A percentile compares a stretch with the other conserved stretches of the same genome.
Conservation (phyloP, 2,329 filamentous ascomycete genomes). For the Fusarium denticulatum region DNA sequence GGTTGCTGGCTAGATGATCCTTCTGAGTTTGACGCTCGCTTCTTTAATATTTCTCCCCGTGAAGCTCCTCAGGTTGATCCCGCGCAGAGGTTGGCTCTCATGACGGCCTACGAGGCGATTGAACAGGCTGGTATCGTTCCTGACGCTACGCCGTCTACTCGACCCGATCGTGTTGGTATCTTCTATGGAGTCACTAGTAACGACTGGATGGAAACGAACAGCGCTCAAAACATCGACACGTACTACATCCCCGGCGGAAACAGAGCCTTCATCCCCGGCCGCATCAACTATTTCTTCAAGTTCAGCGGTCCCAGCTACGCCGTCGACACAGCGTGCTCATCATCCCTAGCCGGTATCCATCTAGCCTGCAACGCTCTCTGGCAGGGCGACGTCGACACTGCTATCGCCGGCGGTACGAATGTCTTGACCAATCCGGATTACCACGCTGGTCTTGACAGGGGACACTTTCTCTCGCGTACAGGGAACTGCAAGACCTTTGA, state of each 20-base stretch:
- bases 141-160: constrained; percentile 70
- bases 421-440: constrained; percentile 73
- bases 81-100: constrained; percentile 70
- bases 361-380: constrained; percentile 75
- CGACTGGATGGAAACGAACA: constrained; percentile 83
- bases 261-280: constrained; percentile 62
- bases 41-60: constrained; percentile 75
- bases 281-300: constrained; percentile 83
- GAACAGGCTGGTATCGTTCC: constrained; percentile 74
- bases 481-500: constrained; percentile 59
- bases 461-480: constrained; percentile 69
- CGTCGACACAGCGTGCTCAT: constrained; percentile 83
- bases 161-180: constrained; percentile 68
- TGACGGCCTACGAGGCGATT: constrained; percentile 74
- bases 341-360: constrained; percentile 76
- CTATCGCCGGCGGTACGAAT: constrained; percentile 80
- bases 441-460: constrained; percentile 69
- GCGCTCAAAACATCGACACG: constrained; percentile 70
- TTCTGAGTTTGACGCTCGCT: constrained; percentile 72
- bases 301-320: constrained; percentile 78
- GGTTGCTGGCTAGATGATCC: constrained; percentile 68
- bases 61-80: constrained; percentile 63
- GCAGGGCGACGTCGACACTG: constrained; percentile 80
- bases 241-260: constrained; percentile 59
- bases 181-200: constrained; percentile 83